A percentile compares a stretch with the other conserved stretches of the same genome.
Conservation (phyloP, 768 basidiomycete species). For the Trametes cingulata region DNA sequence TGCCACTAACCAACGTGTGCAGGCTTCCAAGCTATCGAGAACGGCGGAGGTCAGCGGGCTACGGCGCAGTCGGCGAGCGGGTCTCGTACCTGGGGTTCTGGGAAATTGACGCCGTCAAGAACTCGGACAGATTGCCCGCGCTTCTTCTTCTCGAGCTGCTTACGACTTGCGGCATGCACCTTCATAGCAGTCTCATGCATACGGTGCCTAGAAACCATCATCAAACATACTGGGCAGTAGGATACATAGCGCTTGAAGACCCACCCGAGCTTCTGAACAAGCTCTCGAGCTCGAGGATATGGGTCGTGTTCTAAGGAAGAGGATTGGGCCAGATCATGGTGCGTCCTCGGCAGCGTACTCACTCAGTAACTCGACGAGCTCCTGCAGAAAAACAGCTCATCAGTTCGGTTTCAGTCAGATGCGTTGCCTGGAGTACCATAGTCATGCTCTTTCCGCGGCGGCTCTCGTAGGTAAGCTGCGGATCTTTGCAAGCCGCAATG, state of each 20-base stretch:
- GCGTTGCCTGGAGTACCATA: background rate
- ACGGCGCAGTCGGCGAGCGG: too few species aligned
- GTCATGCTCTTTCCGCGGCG: slow-evolving; percentile 18
- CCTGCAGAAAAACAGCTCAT: background rate
- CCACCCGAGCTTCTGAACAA: slow-evolving; percentile 1
- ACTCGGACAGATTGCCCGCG: background rate
- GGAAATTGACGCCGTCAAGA: slow-evolving; percentile 9
- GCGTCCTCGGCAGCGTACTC: background rate
- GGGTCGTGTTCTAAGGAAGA: slow-evolving; percentile 2
- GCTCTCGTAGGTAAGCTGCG: slow-evolving; percentile 23
- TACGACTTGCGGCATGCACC: background rate
- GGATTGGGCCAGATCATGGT: too few species aligned
- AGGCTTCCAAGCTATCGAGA: slow-evolving; percentile 1
- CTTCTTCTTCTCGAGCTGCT: background rate
- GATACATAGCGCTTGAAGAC: background rate
- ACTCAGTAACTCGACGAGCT: slow-evolving; percentile 6
- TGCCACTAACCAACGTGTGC: background rate
- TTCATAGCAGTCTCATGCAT: background rate
- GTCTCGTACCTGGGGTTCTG: slow-evolving; percentile 2
- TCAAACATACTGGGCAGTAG: background rate
- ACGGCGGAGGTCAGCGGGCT: too few species aligned
- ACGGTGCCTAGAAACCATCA: background rate
- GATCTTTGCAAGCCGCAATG: slow-evolving; percentile 24
- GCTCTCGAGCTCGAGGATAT: background rate
- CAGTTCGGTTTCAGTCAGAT: background rate